These are phyloP conservation scores for Chlorencoelia australis DNA, from an alignment of 2,329 filamentous ascomycete species.

Conservation along the genomic window DNA sequence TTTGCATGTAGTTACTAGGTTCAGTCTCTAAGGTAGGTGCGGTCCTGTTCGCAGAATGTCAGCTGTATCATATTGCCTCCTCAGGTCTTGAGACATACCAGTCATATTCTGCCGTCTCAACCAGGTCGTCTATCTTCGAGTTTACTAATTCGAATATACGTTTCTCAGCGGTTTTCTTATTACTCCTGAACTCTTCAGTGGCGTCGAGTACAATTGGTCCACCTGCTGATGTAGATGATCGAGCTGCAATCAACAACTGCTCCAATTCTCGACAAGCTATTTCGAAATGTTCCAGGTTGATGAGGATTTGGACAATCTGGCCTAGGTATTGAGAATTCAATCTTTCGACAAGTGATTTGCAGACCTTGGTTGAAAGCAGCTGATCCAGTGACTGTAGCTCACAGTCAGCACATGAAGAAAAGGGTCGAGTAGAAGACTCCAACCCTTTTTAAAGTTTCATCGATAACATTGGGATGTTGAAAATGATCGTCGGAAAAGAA, in stretches of 20 bases:
- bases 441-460: constrained; percentile 77
- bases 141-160: constrained; percentile 98
- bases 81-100: constrained; percentile 44
- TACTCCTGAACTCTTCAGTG: constrained; percentile 74
- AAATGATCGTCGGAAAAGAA: constrained; percentile 97
- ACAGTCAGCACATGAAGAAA: neutral
- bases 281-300: constrained; percentile 96
- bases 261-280: constrained; percentile 85
- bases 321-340: constrained; percentile 88
- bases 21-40: constrained; percentile 52
- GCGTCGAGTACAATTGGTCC: constrained; percentile 72
- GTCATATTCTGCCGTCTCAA: constrained; percentile 95
- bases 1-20: constrained; percentile 91
- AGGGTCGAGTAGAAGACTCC: constrained; percentile 9
- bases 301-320: constrained; percentile 96
- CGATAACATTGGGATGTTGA: constrained; percentile 78
- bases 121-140: constrained; percentile 94
- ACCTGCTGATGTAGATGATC: constrained; percentile 71
- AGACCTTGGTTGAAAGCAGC: constrained; percentile 86
- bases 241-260: constrained; percentile 71
- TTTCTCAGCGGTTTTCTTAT: constrained; percentile 94
- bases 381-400: constrained; percentile 72
- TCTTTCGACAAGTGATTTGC: constrained; percentile 77
- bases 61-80: constrained; percentile 18
- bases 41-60: constrained; percentile 33